phyloP scores from a whole-genome alignment of 441 rosid genomes.

The Jatropha multifida region DNA sequence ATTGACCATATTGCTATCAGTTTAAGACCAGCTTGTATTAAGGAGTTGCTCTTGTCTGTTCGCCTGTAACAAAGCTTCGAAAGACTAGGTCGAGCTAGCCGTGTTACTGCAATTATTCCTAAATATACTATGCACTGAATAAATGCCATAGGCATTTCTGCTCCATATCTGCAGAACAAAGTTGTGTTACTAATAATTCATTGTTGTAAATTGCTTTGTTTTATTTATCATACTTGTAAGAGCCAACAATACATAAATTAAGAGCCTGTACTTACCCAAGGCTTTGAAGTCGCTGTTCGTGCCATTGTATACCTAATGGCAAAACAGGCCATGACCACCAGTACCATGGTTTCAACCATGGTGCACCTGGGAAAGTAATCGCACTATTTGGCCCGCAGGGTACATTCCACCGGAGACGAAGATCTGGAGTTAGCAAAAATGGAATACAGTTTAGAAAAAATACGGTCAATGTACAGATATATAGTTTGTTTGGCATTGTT shows the following conservation, averaged over 20 bases:
- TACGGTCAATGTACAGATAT: not conserved
- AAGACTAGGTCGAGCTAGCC: constrained; percentile 60
- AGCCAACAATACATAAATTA: not conserved
- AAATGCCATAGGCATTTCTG: constrained; percentile 69
- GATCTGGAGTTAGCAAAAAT: constrained; percentile 45
- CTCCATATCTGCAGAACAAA: constrained; percentile 48
- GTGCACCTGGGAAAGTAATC: constrained; percentile 90
- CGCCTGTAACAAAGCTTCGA: constrained; percentile 76
- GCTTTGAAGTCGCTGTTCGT: constrained; percentile 62
- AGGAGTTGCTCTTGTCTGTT: constrained; percentile 49
- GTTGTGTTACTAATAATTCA: not conserved
- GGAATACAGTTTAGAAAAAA: not conserved
- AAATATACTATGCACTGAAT: constrained; percentile 59
- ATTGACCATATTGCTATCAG: constrained; percentile 64
- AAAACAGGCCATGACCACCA: constrained; percentile 99
- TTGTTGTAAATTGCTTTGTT: not conserved
- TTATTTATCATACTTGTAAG: not conserved
- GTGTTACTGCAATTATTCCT: constrained; percentile 59
- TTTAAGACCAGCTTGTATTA: constrained; percentile 56
- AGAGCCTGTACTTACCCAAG: constrained; percentile 52
- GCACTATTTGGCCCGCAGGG: constrained; percentile 95
- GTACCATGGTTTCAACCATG: constrained; percentile 97
- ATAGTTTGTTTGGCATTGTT: not conserved
- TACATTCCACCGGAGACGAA: constrained; percentile 78
- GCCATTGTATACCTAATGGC: constrained; percentile 84